phyloP scores from a whole-genome alignment of 768 basidiomycete species.

The Tylopilus plumbeoviolaceoides region DNA sequence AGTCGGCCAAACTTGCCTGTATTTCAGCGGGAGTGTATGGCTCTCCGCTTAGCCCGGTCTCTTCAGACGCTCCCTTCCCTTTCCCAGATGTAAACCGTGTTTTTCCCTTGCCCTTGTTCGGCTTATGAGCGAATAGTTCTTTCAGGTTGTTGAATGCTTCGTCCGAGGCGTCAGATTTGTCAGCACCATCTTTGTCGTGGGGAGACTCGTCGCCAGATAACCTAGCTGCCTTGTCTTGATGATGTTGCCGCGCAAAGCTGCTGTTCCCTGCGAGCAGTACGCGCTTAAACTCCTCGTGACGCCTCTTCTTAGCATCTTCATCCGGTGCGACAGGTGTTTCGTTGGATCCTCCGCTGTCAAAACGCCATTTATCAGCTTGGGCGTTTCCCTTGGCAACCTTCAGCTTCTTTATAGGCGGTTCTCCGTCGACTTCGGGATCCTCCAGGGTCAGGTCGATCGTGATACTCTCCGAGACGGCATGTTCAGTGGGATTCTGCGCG shows the following conservation, averaged over 20 bases:
- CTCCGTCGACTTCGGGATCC: conserved; percentile 27
- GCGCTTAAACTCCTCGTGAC: conserved; percentile 46
- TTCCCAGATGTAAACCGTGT: conserved; percentile 23
- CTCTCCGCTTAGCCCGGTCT: conserved; percentile 63
- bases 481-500: conserved; percentile 13
- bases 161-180: conserved; percentile 42
- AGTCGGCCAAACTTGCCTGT: conserved; percentile 42
- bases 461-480: conserved; percentile 17
- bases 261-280: conserved; percentile 49
- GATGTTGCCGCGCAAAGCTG: conserved; percentile 25
- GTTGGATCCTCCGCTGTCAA: conserved; percentile 19
- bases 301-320: conserved; percentile 45
- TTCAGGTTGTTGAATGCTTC: conserved; percentile 44
- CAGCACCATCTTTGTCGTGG: conserved; percentile 24
- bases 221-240: conserved; percentile 11
- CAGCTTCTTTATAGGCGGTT: conserved; percentile 28
- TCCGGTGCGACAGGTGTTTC: conserved; percentile 13
- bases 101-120: conserved; percentile 36
- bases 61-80: conserved; percentile 36
- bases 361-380: conserved; percentile 42
- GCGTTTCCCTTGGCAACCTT: conserved; percentile 21
- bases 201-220: conserved; percentile 22
- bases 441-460: conserved; percentile 56
- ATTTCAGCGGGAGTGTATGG: conserved; percentile 74
- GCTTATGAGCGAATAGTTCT: conserved; percentile 41